Conservation (phyloP, 2,329 filamentous ascomycete species). For the Ophiocordyceps camponoti-leonardi region DNA sequence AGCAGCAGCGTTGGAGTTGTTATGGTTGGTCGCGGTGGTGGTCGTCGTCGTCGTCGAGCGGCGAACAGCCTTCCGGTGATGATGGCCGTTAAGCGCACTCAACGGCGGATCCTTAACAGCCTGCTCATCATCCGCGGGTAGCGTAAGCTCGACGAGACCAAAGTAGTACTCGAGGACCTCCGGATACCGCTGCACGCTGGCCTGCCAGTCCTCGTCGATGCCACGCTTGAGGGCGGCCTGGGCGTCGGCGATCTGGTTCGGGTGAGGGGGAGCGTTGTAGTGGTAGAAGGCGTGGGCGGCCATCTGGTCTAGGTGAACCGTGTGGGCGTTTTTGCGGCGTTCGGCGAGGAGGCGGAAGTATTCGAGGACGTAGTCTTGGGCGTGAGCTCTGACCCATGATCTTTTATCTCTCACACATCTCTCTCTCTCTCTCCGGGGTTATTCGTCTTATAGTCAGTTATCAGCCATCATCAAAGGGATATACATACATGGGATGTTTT, state of each 20-base stretch:
- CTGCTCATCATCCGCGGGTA: conserved; percentile 45
- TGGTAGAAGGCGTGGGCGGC: conserved; percentile 37
- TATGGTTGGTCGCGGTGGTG: too few species aligned
- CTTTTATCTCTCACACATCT: too few species aligned
- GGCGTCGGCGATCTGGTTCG: conserved; percentile 44
- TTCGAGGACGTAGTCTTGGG: conserved; percentile 50
- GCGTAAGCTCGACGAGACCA: conserved; percentile 45
- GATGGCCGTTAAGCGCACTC: conserved; percentile 29
- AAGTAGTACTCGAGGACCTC: conserved; percentile 74
- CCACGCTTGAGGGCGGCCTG: conserved; percentile 51
- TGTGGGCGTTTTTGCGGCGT: conserved; percentile 40
- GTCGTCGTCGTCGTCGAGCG: conserved; percentile 13
- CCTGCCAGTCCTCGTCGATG: conserved; percentile 65
- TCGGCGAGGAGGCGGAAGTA: conserved; percentile 46
- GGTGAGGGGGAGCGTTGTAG: conserved; percentile 40
- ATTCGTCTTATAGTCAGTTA: too few species aligned
- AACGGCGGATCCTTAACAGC: conserved; percentile 43
- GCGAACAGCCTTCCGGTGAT: conserved; percentile 24
- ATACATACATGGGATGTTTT: too few species aligned
- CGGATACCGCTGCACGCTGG: conserved; percentile 58
- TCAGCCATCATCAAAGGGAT: too few species aligned
- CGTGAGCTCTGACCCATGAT: conserved; percentile 45
- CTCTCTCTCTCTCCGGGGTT: too few species aligned
- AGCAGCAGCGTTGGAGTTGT: too few species aligned
- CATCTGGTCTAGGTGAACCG: conserved; percentile 36